A percentile compares a stretch with the other conserved stretches of the same genome.
phyloP scores from a whole-genome alignment of 129 eudicot species.

The Oenanthe sinensis region DNA sequence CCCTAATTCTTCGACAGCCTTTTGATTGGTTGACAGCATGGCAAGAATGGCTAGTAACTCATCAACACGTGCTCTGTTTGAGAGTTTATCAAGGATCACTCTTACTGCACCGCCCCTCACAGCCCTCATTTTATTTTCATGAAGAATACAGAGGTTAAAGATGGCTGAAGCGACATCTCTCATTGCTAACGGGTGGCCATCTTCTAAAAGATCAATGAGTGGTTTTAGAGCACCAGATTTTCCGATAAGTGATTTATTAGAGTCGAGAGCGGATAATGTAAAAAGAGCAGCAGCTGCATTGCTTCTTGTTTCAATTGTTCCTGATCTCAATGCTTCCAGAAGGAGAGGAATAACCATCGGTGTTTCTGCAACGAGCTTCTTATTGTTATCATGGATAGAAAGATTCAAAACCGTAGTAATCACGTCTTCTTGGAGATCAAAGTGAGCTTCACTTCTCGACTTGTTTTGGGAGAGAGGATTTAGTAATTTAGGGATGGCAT shows the following conservation, averaged over 20 bases:
- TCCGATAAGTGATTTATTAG: slow-evolving; percentile 24
- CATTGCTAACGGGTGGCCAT: slow-evolving; percentile 24
- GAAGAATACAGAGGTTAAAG: slow-evolving; percentile 19
- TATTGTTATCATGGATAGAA: slow-evolving; percentile 21
- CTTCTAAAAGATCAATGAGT: slow-evolving; percentile 25
- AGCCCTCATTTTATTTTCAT: slow-evolving; percentile 28
- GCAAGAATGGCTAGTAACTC: slow-evolving; percentile 35
- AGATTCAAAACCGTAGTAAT: slow-evolving; percentile 26
- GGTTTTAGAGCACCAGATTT: slow-evolving; percentile 28
- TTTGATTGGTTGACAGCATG: slow-evolving; percentile 19
- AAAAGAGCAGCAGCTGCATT: slow-evolving; percentile 38
- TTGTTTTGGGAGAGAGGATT: slow-evolving; percentile 12
- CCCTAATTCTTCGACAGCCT: slow-evolving; percentile 32
- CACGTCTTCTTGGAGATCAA: slow-evolving; percentile 30
- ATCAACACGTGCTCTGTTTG: slow-evolving; percentile 12
- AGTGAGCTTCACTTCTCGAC: slow-evolving; percentile 15
- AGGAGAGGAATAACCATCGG: slow-evolving; percentile 24
- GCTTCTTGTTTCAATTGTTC: slow-evolving; percentile 24
- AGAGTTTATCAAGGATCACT: slow-evolving; percentile 22
- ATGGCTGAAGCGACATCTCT: slow-evolving; percentile 36
- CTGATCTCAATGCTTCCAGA: slow-evolving; percentile 18
- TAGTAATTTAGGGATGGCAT: slow-evolving; percentile 27
- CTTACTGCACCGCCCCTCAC: slow-evolving; percentile 27
- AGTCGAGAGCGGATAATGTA: slow-evolving; percentile 28
- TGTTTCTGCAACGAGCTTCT: slow-evolving; percentile 18